Percentiles rank a stretch among this genome's conserved stretches.
phyloP scores from a whole-genome alignment of 2,329 filamentous ascomycete species.

The Plectosphaerella cucumerina region DNA sequence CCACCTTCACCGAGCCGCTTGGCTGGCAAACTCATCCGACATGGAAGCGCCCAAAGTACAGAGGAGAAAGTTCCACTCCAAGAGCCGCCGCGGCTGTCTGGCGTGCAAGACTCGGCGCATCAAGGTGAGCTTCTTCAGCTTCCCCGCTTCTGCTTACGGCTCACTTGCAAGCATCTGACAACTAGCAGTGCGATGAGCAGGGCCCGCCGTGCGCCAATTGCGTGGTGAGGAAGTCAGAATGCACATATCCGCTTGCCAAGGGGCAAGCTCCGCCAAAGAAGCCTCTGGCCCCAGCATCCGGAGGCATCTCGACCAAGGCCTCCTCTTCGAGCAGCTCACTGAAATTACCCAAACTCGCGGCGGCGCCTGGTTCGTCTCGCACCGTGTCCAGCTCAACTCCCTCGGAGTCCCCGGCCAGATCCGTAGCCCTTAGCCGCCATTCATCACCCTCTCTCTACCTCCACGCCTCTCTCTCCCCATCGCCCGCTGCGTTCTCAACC shows the following conservation, averaged over 20 bases:
- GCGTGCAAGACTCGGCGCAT: conserved; percentile 28
- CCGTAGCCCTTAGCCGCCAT: conserved; percentile 3
- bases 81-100: conserved; percentile 16
- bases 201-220: conserved; percentile 30
- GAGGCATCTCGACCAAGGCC: neutral
- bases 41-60: no score
- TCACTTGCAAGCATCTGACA: neutral
- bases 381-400: no score
- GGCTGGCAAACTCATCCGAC: no score
- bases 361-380: no score
- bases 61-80: neutral
- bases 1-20: no score
- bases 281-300: neutral
- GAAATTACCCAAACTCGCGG: no score
- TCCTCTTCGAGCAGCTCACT: neutral
- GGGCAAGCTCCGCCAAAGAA: neutral
- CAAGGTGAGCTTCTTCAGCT: conserved; percentile 15
- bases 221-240: conserved; percentile 14
- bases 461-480: neutral
- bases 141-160: neutral
- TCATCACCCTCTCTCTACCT: neutral
- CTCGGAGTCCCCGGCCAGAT: no score
- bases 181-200: conserved; percentile 29
- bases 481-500: neutral
- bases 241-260: neutral